phyloP scores from a whole-genome alignment of 352 stramenopile species.

The Globisporangium polare region DNA sequence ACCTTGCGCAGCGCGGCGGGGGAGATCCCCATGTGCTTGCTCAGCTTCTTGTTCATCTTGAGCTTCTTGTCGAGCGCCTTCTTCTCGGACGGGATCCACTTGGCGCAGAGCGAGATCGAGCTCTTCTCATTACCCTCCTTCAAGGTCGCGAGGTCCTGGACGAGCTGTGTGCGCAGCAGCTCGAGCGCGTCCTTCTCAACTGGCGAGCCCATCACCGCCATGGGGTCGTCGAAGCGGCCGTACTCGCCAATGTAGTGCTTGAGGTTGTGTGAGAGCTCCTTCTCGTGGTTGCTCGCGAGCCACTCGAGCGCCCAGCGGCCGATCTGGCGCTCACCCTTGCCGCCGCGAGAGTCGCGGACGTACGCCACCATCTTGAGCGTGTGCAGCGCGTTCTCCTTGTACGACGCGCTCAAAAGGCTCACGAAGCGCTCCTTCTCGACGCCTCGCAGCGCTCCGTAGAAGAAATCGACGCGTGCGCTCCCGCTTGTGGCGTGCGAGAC shows the following conservation, averaged over 20 bases:
- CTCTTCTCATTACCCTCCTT: conserved; percentile 8
- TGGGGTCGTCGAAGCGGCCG: conserved; percentile 44
- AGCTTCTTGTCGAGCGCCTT: conserved; percentile 50
- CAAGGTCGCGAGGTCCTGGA: conserved; percentile 24
- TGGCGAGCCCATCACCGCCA: conserved; percentile 37
- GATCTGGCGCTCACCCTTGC: conserved; percentile 44
- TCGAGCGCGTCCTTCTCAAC: conserved; percentile 37
- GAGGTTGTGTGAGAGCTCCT: conserved; percentile 42
- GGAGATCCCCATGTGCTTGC: conserved; percentile 36
- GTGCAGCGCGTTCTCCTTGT: conserved; percentile 40
- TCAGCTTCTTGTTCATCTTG: conserved; percentile 48
- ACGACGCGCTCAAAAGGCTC: conserved; percentile 31
- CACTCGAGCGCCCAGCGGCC: conserved; percentile 34
- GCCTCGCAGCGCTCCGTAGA: conserved; percentile 29
- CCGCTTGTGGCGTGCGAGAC: conserved; percentile 28
- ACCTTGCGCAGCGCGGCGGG: conserved; percentile 36
- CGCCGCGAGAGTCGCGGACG: conserved; percentile 41
- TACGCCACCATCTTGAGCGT: conserved; percentile 55
- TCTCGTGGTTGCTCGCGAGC: conserved; percentile 27
- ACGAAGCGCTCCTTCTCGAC: conserved; percentile 26
- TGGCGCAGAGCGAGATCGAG: conserved; percentile 42
- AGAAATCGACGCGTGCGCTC: conserved; percentile 44
- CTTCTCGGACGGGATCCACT: conserved; percentile 58
- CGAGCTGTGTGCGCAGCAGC: conserved; percentile 31
- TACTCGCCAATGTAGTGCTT: conserved; percentile 37